These are phyloP conservation scores for Geotrichum fermentans DNA, from an alignment of 1,139 yeast genomes.

Conservation along the genomic window DNA sequence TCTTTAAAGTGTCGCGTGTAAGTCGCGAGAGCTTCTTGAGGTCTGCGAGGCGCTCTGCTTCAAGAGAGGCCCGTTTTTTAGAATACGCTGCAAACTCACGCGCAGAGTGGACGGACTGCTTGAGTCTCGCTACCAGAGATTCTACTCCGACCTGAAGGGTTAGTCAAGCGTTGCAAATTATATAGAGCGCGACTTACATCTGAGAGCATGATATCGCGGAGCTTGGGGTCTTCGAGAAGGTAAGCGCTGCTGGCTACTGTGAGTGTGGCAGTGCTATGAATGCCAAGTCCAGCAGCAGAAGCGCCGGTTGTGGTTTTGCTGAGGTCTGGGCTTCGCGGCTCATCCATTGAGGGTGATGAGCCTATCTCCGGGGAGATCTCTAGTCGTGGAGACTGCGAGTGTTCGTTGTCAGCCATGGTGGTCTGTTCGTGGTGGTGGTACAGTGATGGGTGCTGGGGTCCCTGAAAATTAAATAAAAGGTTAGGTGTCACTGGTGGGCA, in stretches of 20 bases:
- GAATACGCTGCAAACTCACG: constrained; percentile 79
- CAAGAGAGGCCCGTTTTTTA: constrained; percentile 71
- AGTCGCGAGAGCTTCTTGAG: constrained; percentile 60
- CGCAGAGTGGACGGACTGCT: constrained; percentile 73
- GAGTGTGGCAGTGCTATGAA: not conserved
- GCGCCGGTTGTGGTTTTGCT: not conserved
- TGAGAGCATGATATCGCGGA: constrained; percentile 48
- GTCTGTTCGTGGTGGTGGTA: too few species aligned
- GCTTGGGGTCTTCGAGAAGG: constrained; percentile 46
- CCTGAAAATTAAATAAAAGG: too few species aligned
- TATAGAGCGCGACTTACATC: constrained; percentile 39
- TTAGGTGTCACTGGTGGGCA: too few species aligned
- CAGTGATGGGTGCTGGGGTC: too few species aligned
- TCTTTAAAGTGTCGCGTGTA: constrained; percentile 50
- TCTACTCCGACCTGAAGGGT: constrained; percentile 43
- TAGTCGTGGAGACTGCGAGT: not conserved
- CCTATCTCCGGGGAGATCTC: not conserved
- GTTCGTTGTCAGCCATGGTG: not conserved
- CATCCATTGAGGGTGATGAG: not conserved
- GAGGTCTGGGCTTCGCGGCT: not conserved
- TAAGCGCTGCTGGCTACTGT: not conserved
- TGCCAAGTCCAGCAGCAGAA: not conserved
- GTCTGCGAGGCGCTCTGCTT: constrained; percentile 73
- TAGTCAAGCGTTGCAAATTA: not conserved
- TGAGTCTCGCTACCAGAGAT: constrained; percentile 63